Conservation (phyloP, 352 stramenopile genomes). For the Pythium monospermum region DNA sequence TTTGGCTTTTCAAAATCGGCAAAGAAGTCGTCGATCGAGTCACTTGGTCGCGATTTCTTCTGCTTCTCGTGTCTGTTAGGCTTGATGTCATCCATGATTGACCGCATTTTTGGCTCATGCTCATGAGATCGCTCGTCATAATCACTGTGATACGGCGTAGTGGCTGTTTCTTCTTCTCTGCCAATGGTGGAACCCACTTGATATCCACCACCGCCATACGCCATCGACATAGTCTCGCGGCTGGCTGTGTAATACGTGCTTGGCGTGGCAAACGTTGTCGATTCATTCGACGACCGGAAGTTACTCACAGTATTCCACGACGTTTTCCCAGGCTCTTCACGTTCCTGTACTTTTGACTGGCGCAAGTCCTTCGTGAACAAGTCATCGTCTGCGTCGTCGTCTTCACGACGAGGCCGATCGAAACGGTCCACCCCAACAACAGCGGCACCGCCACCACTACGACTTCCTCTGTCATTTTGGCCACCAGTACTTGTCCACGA, state of each 20-base stretch:
- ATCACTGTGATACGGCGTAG: no score
- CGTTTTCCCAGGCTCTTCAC: no score
- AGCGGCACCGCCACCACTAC: slow-evolving; percentile 1
- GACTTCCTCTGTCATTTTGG: background rate
- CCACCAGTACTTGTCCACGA: slow-evolving; percentile 2
- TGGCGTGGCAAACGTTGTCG: slow-evolving; percentile 5
- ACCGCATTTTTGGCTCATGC: no score
- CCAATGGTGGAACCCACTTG: no score
- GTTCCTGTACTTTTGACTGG: no score
- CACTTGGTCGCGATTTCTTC: no score
- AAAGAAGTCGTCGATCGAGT: slow-evolving; percentile 70
- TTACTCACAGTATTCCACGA: slow-evolving; percentile 14
- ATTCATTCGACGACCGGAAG: background rate
- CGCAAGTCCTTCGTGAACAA: no score
- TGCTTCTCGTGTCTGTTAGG: no score
- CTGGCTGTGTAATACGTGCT: background rate
- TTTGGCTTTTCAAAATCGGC: slow-evolving; percentile 68
- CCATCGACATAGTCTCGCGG: no score
- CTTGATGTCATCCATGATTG: slow-evolving; percentile 82
- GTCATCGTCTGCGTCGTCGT: slow-evolving; percentile 25
- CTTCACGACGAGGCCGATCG: slow-evolving; percentile 32
- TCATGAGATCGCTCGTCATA: no score
- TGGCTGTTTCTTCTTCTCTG: no score
- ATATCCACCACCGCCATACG: no score
- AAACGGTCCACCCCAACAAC: slow-evolving; percentile 49